Percentiles rank a stretch among this genome's conserved stretches.
These are phyloP conservation scores for Ocimum tenuiflorum DNA, from an alignment of 257 asterid genomes.

Conservation along the genomic window DNA sequence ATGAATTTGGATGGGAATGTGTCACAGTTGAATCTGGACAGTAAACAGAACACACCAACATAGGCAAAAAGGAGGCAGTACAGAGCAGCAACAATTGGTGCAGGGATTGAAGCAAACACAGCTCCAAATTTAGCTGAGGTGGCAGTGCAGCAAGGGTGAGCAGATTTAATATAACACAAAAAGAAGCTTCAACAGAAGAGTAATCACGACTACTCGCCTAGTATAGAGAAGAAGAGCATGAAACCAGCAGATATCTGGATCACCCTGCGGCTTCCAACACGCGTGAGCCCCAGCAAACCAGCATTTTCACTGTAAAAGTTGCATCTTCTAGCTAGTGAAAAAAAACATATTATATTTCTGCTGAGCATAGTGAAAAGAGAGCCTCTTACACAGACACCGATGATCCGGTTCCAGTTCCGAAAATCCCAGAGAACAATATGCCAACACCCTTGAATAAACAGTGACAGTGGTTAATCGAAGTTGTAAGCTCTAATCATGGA, in stretches of 20 bases:
- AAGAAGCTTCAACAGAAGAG: background rate
- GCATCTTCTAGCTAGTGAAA: no score
- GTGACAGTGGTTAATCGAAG: background rate
- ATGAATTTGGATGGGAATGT: background rate
- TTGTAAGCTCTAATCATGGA: background rate
- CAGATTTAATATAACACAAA: background rate
- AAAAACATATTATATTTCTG: no score
- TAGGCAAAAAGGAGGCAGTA: constrained; percentile 91
- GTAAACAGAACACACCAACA: constrained; percentile 56
- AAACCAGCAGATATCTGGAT: constrained; percentile 90
- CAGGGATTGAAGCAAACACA: constrained; percentile 90
- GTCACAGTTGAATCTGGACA: background rate
- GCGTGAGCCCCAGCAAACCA: constrained; percentile 80
- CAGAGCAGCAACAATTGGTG: constrained; percentile 81
- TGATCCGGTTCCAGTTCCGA: constrained; percentile 88
- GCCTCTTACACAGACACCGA: constrained; percentile 79
- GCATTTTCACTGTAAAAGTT: constrained; percentile 86
- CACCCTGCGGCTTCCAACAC: constrained; percentile 90
- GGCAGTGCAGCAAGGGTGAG: background rate
- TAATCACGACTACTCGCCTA: constrained; percentile 38
- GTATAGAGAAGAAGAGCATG: constrained; percentile 90
- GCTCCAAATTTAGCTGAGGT: constrained; percentile 88
- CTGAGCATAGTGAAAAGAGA: background rate
- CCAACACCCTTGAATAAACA: constrained; percentile 59
- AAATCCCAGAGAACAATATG: constrained; percentile 65